A percentile compares a stretch with the other conserved stretches of the same genome.
Conservation (phyloP, 176 grass and related monocot species). For the Avena eriantha region DNA sequence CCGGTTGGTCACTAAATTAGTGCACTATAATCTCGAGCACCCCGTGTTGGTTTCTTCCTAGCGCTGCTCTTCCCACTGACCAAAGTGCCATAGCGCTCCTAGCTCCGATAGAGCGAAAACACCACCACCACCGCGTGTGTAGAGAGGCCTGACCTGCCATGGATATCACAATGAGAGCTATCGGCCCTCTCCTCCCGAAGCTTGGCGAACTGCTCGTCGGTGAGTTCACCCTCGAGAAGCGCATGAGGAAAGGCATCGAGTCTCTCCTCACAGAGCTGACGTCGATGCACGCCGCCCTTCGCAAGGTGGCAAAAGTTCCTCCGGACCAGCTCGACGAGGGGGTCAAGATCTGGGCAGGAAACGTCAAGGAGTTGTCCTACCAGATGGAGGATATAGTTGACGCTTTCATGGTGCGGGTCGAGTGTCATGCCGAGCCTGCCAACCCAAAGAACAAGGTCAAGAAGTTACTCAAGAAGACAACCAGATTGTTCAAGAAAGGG, state of each 20-base stretch:
- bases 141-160: background rate
- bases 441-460: background rate
- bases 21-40: background rate
- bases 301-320: background rate
- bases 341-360: background rate
- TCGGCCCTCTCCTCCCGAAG: background rate
- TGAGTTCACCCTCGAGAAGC: background rate
- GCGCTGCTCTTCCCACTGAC: background rate
- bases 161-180: background rate
- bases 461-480: background rate
- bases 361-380: background rate
- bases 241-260: background rate
- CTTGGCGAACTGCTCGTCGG: background rate
- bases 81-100: background rate
- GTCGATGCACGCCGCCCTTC: background rate
- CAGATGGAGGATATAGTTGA: background rate
- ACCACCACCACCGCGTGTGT: background rate
- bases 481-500: background rate
- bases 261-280: background rate
- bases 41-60: background rate
- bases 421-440: background rate
- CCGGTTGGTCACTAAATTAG: background rate
- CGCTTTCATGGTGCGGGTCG: background rate
- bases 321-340: background rate
- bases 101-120: background rate